Base-by-base conservation (phyloP, 1,284 basidiomycete genomes). In the Irpex sp. region DNA sequence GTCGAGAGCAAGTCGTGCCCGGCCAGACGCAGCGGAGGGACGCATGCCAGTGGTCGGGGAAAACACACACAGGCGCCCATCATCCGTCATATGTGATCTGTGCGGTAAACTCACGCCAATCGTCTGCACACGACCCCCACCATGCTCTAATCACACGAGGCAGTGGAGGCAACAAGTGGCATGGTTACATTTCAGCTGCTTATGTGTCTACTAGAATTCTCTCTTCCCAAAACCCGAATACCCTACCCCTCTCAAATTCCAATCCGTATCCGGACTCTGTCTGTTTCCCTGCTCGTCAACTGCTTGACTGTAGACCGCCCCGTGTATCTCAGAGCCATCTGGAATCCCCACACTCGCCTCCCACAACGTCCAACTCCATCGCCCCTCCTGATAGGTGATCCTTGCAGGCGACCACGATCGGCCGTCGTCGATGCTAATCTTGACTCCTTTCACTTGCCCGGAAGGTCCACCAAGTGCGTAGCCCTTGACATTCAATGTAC, bases 361-460 rank as follows among this genome's bases (percentile, higher is more conserved):
- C 87, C 87, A 88, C 33, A 88, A 68, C 8, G 84, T 82, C 87
- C 87, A 89, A 68, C 86, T 87, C 86, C 86, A 88, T 65, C 69
- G 77, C 4, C 85, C 85, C 57, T 83, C 76, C 64, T 84, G 84
- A 66, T 88, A 88, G 0, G 77, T 83, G 64, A 87, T 82, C 23
- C 69, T 70, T 16, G 82, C 80, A 6, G 74, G 69, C 47, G 72
- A 68, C 86, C 86, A 88, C 9, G 77, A 77, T 57, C 66, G 63
- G 5, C 85, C 87, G 2, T 73, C 73, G 67, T 88, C 81, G 8
- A 74, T 67, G 47, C 81, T 82, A 7, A 88, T 71, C 56, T 88
- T 81, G 14, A 88, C 78, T 2, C 69, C 64, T 3, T 69, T 67
- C 18, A 88, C 76, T 82, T 87, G 86, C 89, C 67, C 86, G 87